Percentiles rank a stretch among this genome's conserved stretches.
Conservation (phyloP, 75 land plant species). For the Cryptomeria japonica region DNA sequence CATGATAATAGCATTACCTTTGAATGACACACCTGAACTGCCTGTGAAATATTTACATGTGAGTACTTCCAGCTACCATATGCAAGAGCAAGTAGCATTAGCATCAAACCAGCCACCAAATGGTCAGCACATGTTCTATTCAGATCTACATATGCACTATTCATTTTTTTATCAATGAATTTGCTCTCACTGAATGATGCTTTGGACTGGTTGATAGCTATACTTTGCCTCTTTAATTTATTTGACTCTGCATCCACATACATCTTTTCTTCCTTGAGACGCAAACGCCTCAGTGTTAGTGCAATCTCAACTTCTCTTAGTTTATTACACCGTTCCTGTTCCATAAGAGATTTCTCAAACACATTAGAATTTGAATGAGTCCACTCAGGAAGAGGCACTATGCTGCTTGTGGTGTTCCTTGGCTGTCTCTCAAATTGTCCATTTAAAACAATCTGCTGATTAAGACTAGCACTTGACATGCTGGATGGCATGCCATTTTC, state of each 20-base stretch:
- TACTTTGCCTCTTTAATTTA: conserved; percentile 52
- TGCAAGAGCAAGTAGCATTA: conserved; percentile 61
- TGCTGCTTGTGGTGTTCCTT: conserved; percentile 6
- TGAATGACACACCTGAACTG: conserved; percentile 42
- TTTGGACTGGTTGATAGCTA: conserved; percentile 64
- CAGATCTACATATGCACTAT: conserved; percentile 56
- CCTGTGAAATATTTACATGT: conserved; percentile 51
- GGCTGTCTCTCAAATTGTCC: conserved; percentile 18
- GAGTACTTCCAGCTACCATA: conserved; percentile 74
- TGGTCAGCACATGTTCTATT: conserved; percentile 66
- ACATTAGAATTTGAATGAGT: conserved; percentile 20
- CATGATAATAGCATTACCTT: conserved; percentile 37
- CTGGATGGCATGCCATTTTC: neutral
- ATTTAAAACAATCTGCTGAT: conserved; percentile 21
- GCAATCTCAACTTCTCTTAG: conserved; percentile 65
- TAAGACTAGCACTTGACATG: neutral
- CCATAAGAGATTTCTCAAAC: conserved; percentile 57
- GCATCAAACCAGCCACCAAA: conserved; percentile 71
- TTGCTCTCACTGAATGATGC: conserved; percentile 73
- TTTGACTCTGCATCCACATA: conserved; percentile 56
- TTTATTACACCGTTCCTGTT: conserved; percentile 65
- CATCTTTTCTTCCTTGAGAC: conserved; percentile 53
- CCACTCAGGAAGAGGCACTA: neutral
- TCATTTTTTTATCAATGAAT: conserved; percentile 60
- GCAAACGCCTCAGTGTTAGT: conserved; percentile 41